Evolutionary conservation across 148 eudicot genomes (phyloP), one percentile per base, ranked within the genome.

Genomic region (Vaccinium vitisidaea): DNA sequence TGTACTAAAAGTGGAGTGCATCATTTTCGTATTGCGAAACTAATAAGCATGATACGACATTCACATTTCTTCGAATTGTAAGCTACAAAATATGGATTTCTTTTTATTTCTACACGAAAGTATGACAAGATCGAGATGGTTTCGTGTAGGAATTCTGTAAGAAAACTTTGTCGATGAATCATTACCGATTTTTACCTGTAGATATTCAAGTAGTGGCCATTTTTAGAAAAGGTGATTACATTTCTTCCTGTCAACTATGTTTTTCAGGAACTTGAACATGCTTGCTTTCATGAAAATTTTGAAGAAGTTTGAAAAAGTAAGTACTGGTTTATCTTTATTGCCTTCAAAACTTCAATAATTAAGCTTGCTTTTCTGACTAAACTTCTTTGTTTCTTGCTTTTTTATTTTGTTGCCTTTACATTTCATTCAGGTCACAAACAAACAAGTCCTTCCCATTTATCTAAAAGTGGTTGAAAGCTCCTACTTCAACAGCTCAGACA

Each of bases 241-340:
- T 25, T 2, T 85, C 65, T 61, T 59, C 48, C 30, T 50, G 30
- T 80, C 27, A 21, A 70, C 30, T 56, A 6, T 88, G 84, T 80
- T 83, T 86, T 86, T 80, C 90, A 97, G 99, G 98, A 94, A 94
- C 90, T 88, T 97, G 89, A 97, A 97, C 92, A 90, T 95, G 98
- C 95, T 95, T 86, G 98, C 98, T 79, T 97, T 97, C 73, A 93
- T 83, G 39, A 97, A 95, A 85, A 95, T 97, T 48, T 86, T 97
- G 87, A 92, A 97, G 91, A 97, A 95, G 86, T 91, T 95, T 73
- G 99, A 97, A 90, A 95, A 93, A 90, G 99, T 95, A 88, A 91
- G 98, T 84, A 19, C 70, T 80, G 18, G 46, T 81, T 81, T 50
- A 54, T 55, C 27, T 55, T 50, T 84, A 59, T 10, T 53, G 27